Evolutionary conservation across 441 rosid species (phyloP).

Genomic region (Flueggea neowawraea): DNA sequence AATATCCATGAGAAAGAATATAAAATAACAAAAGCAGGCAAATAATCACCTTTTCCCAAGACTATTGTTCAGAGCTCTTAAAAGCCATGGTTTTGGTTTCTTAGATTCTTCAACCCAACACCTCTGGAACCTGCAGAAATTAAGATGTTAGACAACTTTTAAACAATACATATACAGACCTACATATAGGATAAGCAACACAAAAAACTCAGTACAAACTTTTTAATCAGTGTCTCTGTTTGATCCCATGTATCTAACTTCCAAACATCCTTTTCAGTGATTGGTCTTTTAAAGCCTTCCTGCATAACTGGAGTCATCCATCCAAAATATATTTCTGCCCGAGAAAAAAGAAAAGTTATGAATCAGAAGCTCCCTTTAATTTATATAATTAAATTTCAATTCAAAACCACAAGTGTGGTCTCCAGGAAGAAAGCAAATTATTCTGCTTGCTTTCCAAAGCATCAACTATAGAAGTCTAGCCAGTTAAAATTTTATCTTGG

Average conservation of each 20-base stretch:
- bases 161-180: slow-evolving; percentile 6
- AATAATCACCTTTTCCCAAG: slow-evolving; percentile 72
- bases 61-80: slow-evolving; percentile 73
- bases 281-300: slow-evolving; percentile 74
- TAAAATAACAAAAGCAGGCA: neutral
- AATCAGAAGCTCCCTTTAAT: slow-evolving; percentile 4
- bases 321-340: slow-evolving; percentile 71
- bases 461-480: neutral
- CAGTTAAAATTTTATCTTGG: neutral
- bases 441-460: neutral
- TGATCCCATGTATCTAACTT: slow-evolving; percentile 92
- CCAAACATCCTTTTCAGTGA: slow-evolving; percentile 96
- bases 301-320: slow-evolving; percentile 96
- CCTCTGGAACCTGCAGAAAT: slow-evolving; percentile 61
- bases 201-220: slow-evolving; percentile 35
- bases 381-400: neutral
- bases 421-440: neutral
- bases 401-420: neutral
- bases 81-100: slow-evolving; percentile 75
- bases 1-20: too few relatives aligned
- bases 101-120: slow-evolving; percentile 83
- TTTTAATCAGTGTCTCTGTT: slow-evolving; percentile 63
- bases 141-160: slow-evolving; percentile 4
- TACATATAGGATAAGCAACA: neutral
- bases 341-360: slow-evolving; percentile 13